Evolutionary conservation across 352 stramenopile species (phyloP).

Genomic region (Globisporangium cederbergense): DNA sequence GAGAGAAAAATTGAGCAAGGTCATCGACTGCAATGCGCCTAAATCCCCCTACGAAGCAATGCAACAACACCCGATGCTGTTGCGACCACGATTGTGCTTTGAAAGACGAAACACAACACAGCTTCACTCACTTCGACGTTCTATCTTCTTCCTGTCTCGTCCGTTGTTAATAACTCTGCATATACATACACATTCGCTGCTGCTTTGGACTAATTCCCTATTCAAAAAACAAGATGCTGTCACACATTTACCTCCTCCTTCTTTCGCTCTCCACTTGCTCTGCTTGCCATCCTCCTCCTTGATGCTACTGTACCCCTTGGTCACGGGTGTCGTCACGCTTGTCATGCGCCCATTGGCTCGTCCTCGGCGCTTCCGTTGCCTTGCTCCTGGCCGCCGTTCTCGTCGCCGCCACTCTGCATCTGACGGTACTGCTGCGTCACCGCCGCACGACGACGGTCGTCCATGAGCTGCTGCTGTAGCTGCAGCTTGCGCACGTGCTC

Average conservation of each 20-base stretch:
- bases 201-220: slow-evolving; percentile 7
- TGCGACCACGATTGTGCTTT: background rate
- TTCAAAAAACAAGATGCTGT: slow-evolving; percentile 9
- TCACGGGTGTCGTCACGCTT: background rate
- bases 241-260: background rate
- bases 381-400: slow-evolving; percentile 7
- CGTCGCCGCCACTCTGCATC: slow-evolving; percentile 43
- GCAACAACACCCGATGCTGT: background rate
- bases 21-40: slow-evolving; percentile 1
- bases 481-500: slow-evolving; percentile 95
- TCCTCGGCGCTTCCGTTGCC: slow-evolving; percentile 25
- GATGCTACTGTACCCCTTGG: slow-evolving; percentile 14
- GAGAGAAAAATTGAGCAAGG: slow-evolving; percentile 10
- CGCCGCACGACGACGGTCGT: slow-evolving; percentile 91
- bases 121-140: background rate
- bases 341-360: slow-evolving; percentile 22
- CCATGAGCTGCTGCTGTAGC: slow-evolving; percentile 97
- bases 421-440: slow-evolving; percentile 87
- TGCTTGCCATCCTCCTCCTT: background rate
- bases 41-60: background rate
- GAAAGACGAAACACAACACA: slow-evolving; percentile 1
- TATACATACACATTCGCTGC: slow-evolving; percentile 12
- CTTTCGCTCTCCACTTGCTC: background rate
- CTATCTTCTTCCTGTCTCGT: slow-evolving; percentile 7
- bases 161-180: slow-evolving; percentile 9